Percentiles rank a stretch among this genome's conserved stretches.
phyloP scores from a whole-genome alignment of 352 stramenopile genomes.

The Hyaloperonospora brassicae region DNA sequence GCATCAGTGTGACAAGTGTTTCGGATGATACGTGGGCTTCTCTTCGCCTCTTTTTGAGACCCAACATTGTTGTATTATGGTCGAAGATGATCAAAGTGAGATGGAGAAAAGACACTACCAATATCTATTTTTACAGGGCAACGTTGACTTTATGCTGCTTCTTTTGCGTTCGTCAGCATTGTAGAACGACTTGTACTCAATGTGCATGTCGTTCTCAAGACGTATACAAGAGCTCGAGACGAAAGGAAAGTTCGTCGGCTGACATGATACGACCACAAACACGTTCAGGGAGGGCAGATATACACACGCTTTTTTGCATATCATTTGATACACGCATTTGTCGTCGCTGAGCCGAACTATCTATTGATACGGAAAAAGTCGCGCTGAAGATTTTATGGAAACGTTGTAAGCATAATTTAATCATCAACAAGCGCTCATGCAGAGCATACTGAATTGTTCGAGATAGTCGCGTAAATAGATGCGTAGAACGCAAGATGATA shows the following conservation, averaged over 20 bases:
- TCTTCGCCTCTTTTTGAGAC: too few species aligned
- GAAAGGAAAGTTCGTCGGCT: slow-evolving; percentile 77
- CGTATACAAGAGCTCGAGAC: slow-evolving; percentile 97
- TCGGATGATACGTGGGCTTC: too few species aligned
- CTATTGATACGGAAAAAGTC: slow-evolving; percentile 81
- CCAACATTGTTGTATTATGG: too few species aligned
- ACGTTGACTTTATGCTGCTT: slow-evolving; percentile 85
- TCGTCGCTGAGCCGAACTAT: slow-evolving; percentile 80
- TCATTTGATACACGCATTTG: slow-evolving; percentile 28
- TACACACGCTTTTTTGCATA: background rate
- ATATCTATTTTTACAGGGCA: slow-evolving; percentile 99
- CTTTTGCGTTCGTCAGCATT: slow-evolving; percentile 79
- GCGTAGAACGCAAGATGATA: slow-evolving; percentile 59
- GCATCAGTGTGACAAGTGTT: too few species aligned
- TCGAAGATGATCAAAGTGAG: slow-evolving; percentile 69
- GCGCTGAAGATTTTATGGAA: slow-evolving; percentile 33
- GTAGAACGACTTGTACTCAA: slow-evolving; percentile 95
- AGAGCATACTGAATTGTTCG: background rate
- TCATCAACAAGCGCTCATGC: slow-evolving; percentile 1
- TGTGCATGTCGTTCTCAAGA: slow-evolving; percentile 98
- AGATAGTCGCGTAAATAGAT: background rate
- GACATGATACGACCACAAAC: background rate
- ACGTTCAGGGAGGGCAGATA: background rate
- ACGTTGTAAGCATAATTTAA: background rate
- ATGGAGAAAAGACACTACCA: slow-evolving; percentile 91